Conservation (phyloP, 1,139 yeast species). For the Saccharomyces pastorianus region DNA sequence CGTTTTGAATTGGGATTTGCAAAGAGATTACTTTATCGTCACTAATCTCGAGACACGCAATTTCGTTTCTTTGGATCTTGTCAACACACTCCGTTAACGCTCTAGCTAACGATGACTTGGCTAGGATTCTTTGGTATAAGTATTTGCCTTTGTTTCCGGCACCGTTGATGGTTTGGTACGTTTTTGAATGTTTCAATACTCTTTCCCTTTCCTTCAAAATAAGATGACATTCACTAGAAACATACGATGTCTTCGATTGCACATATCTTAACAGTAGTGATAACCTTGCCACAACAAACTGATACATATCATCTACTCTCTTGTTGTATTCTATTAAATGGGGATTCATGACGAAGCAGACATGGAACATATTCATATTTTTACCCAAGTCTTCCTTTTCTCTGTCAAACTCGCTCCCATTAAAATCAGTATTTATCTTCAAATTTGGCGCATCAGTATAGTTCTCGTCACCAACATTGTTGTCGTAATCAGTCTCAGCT, state of each 20-base stretch:
- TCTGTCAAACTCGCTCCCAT: background rate
- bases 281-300: constrained; percentile 66
- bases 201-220: constrained; percentile 56
- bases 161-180: constrained; percentile 16
- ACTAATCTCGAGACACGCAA: constrained; percentile 72
- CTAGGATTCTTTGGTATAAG: constrained; percentile 29
- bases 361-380: constrained; percentile 74
- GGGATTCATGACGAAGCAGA: constrained; percentile 84
- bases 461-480: constrained; percentile 4
- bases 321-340: constrained; percentile 72
- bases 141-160: constrained; percentile 25
- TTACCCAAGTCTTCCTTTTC: constrained; percentile 25
- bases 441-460: constrained; percentile 6
- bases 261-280: constrained; percentile 70
- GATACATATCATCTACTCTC: constrained; percentile 82
- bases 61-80: constrained; percentile 59
- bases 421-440: constrained; percentile 8
- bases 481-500: constrained; percentile 1
- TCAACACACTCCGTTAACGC: constrained; percentile 60
- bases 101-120: constrained; percentile 61
- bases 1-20: constrained; percentile 81
- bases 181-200: constrained; percentile 25
- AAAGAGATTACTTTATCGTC: constrained; percentile 58
- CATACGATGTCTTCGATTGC: constrained; percentile 71
- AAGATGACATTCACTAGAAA: constrained; percentile 59